Evolutionary conservation across 2,329 filamentous ascomycete genomes (phyloP).

Genomic region (Aspergillus novoparasiticus): DNA sequence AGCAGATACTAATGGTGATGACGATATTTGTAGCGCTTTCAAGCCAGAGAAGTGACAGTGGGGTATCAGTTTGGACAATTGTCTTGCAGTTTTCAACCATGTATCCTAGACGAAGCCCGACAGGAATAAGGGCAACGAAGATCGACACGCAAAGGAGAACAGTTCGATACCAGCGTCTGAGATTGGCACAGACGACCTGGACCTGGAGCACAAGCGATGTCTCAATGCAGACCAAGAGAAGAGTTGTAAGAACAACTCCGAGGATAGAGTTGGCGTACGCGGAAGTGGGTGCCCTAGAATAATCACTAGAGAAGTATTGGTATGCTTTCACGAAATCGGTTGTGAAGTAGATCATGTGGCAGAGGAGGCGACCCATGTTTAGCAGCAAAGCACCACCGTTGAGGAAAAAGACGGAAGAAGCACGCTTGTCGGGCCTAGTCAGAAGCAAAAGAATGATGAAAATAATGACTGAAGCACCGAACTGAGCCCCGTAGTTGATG

Average conservation of each 20-base stretch:
- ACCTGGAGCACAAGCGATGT: slow-evolving; percentile 65
- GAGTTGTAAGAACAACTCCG: slow-evolving; percentile 51
- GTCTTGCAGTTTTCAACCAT: slow-evolving; percentile 52
- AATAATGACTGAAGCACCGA: slow-evolving; percentile 68
- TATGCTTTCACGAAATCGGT: slow-evolving; percentile 66
- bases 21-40: slow-evolving; percentile 52
- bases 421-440: slow-evolving; percentile 67
- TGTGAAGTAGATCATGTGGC: slow-evolving; percentile 57
- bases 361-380: slow-evolving; percentile 58
- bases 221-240: slow-evolving; percentile 60
- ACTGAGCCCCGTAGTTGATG: slow-evolving; percentile 70
- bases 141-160: slow-evolving; percentile 52
- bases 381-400: slow-evolving; percentile 64
- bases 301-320: slow-evolving; percentile 59
- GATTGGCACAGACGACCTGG: slow-evolving; percentile 61
- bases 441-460: slow-evolving; percentile 68
- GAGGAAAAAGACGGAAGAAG: slow-evolving; percentile 65
- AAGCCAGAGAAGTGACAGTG: slow-evolving; percentile 41
- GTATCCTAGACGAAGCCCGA: slow-evolving; percentile 57
- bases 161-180: slow-evolving; percentile 45
- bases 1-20: slow-evolving; percentile 60
- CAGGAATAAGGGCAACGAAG: slow-evolving; percentile 53
- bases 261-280: slow-evolving; percentile 53
- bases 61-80: slow-evolving; percentile 37
- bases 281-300: slow-evolving; percentile 47